Percentiles rank a stretch among this genome's conserved stretches.
These are phyloP conservation scores for Periglandula ipomoeae DNA, from an alignment of 2,329 filamentous ascomycete genomes.

Conservation along the genomic window DNA sequence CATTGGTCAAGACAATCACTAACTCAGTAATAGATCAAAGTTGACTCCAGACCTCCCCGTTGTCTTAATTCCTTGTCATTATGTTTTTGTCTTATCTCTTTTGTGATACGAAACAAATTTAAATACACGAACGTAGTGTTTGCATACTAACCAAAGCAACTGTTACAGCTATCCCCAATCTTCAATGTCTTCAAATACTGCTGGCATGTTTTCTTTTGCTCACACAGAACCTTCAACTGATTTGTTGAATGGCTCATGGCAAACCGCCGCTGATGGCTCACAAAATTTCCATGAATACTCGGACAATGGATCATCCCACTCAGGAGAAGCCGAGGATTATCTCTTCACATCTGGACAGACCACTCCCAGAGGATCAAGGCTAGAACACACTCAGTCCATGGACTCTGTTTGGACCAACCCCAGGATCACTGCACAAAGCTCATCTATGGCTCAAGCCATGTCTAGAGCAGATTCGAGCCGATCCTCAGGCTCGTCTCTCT, in stretches of 20 bases:
- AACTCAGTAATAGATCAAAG: conserved; percentile 40
- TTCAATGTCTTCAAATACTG: conserved; percentile 38
- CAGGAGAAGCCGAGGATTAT: conserved; percentile 47
- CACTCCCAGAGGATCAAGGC: conserved; percentile 38
- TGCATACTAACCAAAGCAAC: conserved; percentile 49
- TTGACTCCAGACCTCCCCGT: conserved; percentile 37
- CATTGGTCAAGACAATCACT: conserved; percentile 12
- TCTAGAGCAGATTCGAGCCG: conserved; percentile 29
- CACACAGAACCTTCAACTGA: conserved; percentile 50
- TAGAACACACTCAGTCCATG: conserved; percentile 36
- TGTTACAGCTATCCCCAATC: conserved; percentile 47
- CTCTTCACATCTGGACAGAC: conserved; percentile 45
- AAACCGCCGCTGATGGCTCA: conserved; percentile 46
- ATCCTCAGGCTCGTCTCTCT: conserved; percentile 35
- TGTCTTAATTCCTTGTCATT: conserved; percentile 19
- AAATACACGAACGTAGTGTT: conserved; percentile 26
- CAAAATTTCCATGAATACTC: conserved; percentile 49
- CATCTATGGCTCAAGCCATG: conserved; percentile 28
- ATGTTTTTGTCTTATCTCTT: conserved; percentile 13
- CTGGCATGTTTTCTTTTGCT: conserved; percentile 48
- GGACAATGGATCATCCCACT: conserved; percentile 39
- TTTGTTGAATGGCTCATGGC: conserved; percentile 47
- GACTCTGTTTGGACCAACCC: conserved; percentile 40
- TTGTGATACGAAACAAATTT: neutral
- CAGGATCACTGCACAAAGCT: conserved; percentile 23